These are phyloP conservation scores for Heritiera littoralis DNA, from an alignment of 345 rosid genomes.

Conservation along the genomic window DNA sequence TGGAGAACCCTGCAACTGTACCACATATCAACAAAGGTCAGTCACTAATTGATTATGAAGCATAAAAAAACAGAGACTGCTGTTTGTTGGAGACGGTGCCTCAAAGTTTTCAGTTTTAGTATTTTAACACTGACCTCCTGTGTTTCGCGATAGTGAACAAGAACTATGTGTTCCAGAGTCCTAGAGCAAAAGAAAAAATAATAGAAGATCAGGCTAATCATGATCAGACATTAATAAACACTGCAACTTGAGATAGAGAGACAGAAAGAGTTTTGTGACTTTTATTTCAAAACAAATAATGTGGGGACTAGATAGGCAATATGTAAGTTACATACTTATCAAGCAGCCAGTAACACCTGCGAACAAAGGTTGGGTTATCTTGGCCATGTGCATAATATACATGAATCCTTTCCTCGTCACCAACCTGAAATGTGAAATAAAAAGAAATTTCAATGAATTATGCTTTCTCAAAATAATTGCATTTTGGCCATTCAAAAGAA, in stretches of 20 bases:
- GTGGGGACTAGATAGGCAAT: background rate
- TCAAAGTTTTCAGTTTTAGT: background rate
- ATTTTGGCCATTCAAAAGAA: slow-evolving; percentile 1
- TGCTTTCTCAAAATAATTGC: slow-evolving; percentile 10
- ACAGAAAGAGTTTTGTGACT: slow-evolving; percentile 6
- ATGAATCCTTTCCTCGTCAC: slow-evolving; percentile 94
- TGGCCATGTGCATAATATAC: slow-evolving; percentile 98
- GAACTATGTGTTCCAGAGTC: slow-evolving; percentile 86
- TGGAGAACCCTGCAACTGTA: slow-evolving; percentile 68
- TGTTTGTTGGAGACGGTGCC: background rate
- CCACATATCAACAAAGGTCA: slow-evolving; percentile 22
- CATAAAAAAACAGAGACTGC: slow-evolving; percentile 2
- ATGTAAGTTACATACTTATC: slow-evolving; percentile 70
- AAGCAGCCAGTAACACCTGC: slow-evolving; percentile 98
- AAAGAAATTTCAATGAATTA: background rate
- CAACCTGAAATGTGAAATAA: slow-evolving; percentile 52
- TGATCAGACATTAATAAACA: background rate
- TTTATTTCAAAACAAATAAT: slow-evolving; percentile 10
- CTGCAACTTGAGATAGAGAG: slow-evolving; percentile 2
- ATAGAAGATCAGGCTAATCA: slow-evolving; percentile 18
- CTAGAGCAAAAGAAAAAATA: slow-evolving; percentile 42
- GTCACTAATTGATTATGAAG: background rate
- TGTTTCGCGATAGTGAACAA: slow-evolving; percentile 97
- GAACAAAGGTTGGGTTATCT: slow-evolving; percentile 87
- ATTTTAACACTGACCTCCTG: slow-evolving; percentile 68